Evolutionary conservation across 2,329 filamentous ascomycete species (phyloP), one percentile per base, ranked within the genome.

Genomic region (Penicillium sp.): DNA sequence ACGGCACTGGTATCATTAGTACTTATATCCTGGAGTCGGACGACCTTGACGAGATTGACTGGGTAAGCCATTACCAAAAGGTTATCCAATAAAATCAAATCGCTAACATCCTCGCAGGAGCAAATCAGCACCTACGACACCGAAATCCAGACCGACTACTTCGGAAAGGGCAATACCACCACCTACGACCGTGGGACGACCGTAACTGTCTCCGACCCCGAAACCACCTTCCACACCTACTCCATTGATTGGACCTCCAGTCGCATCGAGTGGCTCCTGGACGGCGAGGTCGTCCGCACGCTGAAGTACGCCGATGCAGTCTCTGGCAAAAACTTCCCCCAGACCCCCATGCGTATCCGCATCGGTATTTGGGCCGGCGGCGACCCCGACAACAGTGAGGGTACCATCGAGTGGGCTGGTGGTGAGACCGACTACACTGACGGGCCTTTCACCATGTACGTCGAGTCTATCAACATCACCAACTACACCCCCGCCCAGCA

Each of bases 31-130:
- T 99, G 55, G 86, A 95, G 74, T 96, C 92, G 16, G 91, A 96
- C 70, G 83, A 84, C 64, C 83, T 96, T 27, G 94, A 99, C 73
- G 94, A 99, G 76, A 94, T 99, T 65, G 94, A 99, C 73, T 89
- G 94, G 78, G 94, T 97, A 75, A 92, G 90, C 87, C 28, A 46
- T 24, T 11, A 5, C 36, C 10, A 24, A 27, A 27, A 4, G 2
- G 25, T 2, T 8, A 7, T 35, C n/a, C n/a, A 35, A 35, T 4
- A 16, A 9, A 35, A 3, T 3, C 1, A 16, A 35, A 18, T 8
- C 9, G 5, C 50, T 52, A 43, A 47, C 24, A 30, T 33, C 16
- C 35, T 14, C 16, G 52, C 53, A 72, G 71, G 71, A 74, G 54
- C 65, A 66, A 59, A 54, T 74, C 46, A 73, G 74, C 50, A 67